These are phyloP conservation scores for Fusarium dlaminii DNA, from an alignment of 2,329 filamentous ascomycete genomes.

Conservation along the genomic window DNA sequence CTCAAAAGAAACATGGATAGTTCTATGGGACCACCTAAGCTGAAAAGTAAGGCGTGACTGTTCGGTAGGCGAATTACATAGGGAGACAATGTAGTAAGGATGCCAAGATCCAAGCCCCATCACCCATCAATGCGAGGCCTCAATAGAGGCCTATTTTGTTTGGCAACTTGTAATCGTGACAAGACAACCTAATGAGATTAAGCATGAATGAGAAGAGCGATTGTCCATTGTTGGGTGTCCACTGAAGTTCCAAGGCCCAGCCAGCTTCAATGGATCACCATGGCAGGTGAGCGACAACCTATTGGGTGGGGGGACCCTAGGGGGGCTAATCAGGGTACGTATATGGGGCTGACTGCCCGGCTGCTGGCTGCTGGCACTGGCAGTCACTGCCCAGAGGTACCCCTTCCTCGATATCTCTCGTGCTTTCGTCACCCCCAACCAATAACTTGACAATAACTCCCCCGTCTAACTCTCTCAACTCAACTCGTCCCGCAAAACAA, in stretches of 20 bases:
- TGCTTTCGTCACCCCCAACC: slow-evolving; percentile 47
- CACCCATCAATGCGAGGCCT: background rate
- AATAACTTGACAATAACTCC: slow-evolving; percentile 32
- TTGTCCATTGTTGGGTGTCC: background rate
- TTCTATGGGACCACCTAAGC: background rate
- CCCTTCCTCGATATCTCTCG: slow-evolving; percentile 40
- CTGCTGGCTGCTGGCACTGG: background rate
- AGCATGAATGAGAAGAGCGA: slow-evolving; percentile 17
- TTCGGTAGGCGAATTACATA: background rate
- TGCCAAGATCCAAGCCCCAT: background rate
- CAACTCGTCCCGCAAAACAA: slow-evolving; percentile 39
- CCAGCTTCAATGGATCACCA: background rate
- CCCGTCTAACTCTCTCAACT: slow-evolving; percentile 32
- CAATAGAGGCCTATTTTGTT: slow-evolving; percentile 3
- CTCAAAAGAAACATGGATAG: background rate
- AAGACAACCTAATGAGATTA: background rate
- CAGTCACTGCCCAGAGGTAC: slow-evolving; percentile 11
- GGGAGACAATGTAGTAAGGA: background rate
- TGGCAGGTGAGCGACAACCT: background rate
- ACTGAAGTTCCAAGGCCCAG: slow-evolving; percentile 26
- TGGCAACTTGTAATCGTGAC: background rate
- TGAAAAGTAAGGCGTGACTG: background rate
- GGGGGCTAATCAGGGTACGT: slow-evolving; percentile 9
- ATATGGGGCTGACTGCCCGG: background rate
- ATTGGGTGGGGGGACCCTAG: background rate